Base-by-base conservation (phyloP, 768 basidiomycete species). In the Suillus sp. region DNA sequence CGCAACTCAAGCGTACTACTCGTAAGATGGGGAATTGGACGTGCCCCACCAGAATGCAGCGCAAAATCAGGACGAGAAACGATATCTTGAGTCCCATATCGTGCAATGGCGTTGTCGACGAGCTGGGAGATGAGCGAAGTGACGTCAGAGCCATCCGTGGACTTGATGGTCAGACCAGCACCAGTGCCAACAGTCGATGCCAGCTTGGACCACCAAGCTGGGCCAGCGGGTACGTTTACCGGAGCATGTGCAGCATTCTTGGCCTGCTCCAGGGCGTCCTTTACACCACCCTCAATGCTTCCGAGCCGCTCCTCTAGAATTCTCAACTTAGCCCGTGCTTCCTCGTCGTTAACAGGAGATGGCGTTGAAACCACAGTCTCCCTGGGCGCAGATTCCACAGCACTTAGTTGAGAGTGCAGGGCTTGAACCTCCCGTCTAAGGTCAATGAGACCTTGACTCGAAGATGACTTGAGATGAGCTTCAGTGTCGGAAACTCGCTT, bases 31-130 rank as follows among this genome's bases (percentile, higher is more conserved):
- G 95, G 94, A 51, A 97, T 88, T 65, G 94, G 80, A 0, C 85
- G 80, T 2, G 86, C 96, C 3, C 96, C 96, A 7, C 85, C 86
- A 16, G 93, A 91, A 73, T 89, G 88, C 5, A 94, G 78, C 0
- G 97, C 96, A 70, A 86, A 96, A 75, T 99, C 96, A 0, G 91
- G 80, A 47, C 86, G 87, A 1, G 87, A 92, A 43, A 97, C 74
- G n/a, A 77, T 81, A 71, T 98, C 96, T 74, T 92, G 93, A 43
- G 78, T 78, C 27, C 86, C 83, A 63, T 85, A 84, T 22, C 79
- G 82, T 16, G 85, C 79, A 5, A 96, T 90, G 16, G 84, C 50
- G 27, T 32, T 78, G 64, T 94, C 88, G 70, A 99, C 91, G 56
- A 97, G 82, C 37, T 86, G 81, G 34, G 81, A 81, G 65, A 98